Evolutionary conservation across 2,329 filamentous ascomycete genomes (phyloP), one percentile per base, ranked within the genome.

Genomic region (Graphilbum fragrans): DNA sequence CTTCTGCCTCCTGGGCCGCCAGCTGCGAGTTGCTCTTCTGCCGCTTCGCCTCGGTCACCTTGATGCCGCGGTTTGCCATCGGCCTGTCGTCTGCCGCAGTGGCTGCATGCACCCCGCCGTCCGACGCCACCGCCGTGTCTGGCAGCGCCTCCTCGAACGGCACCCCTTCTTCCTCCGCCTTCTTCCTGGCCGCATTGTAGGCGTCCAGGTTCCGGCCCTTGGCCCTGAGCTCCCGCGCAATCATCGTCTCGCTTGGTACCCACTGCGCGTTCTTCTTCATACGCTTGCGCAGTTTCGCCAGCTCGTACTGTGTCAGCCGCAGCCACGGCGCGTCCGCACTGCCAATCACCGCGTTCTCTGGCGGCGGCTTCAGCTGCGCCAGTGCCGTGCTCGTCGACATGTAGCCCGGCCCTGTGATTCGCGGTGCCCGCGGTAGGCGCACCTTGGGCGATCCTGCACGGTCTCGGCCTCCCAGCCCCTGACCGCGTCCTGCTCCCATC

Each of bases 191-290:
- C 35, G 67, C 67, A 35, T 64, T 67, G 51, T 72, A 81, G 7
- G 73, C 73, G 40, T 80, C 77, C 16, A 75, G 67, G 3, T 78
- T 78, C 35, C 85, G 77, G 1, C 79, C 79, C 17, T 86, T 69
- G 18, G 68, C 67, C 55, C 82, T 82, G 1, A 92, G 71, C 58
- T 90, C 84, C 23, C 84, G 70, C 16, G 82, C 75, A 48, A 90
- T 84, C 85, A 92, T 92, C 0, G 85, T 88, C 51, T 86, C 82
- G 47, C 82, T 88, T 0, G 85, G 85, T 3, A 76, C 79, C 85
- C 85, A 92, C 5, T 84, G 80, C 0, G 84, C 82, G 53, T 92
- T 92, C 68, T 92, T 92, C 71, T 92, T 92, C 85, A 92, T 92
- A 17, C 82, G 72, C 61, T 92, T 92, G 45, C 85, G 69, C 8